A percentile compares a stretch with the other conserved stretches of the same genome.
Conservation (phyloP, 768 basidiomycete species). For the Hebeloma cylindrosporum region DNA sequence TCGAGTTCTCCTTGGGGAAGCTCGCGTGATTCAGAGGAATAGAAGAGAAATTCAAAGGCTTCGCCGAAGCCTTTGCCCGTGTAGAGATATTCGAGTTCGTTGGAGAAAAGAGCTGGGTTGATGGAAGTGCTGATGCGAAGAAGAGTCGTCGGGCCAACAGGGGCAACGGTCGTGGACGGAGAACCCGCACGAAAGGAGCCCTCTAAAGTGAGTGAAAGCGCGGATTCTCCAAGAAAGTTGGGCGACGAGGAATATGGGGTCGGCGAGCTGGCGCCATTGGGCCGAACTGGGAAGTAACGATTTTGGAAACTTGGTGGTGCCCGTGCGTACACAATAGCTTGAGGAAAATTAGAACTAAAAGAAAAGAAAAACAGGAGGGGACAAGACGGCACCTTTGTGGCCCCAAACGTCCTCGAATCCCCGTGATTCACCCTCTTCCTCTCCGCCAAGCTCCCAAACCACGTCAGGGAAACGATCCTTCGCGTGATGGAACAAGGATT, state of each 20-base stretch:
- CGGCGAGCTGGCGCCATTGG: conserved; percentile 11
- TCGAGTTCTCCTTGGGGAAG: conserved; percentile 29
- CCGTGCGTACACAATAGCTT: conserved; percentile 93
- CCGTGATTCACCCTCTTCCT: conserved; percentile 48
- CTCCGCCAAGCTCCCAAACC: conserved; percentile 74
- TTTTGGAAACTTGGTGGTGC: conserved; percentile 91
- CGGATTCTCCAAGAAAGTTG: conserved; percentile 57
- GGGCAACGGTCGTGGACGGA: too few species aligned
- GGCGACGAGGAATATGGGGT: conserved; percentile 13
- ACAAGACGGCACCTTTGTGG: conserved; percentile 75
- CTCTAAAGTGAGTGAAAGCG: conserved; percentile 54
- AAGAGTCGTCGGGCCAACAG: conserved; percentile 40
- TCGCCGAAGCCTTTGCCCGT: conserved; percentile 88
- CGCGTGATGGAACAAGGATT: conserved; percentile 74
- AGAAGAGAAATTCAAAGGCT: conserved; percentile 86
- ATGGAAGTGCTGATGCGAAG: conserved; percentile 67
- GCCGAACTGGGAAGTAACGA: conserved; percentile 74
- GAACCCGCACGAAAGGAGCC: too few species aligned
- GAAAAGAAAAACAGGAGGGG: neutral
- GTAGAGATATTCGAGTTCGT: conserved; percentile 93
- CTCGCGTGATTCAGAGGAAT: conserved; percentile 55
- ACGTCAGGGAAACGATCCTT: conserved; percentile 96
- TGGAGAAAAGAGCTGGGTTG: conserved; percentile 80
- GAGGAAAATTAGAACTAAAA: neutral
- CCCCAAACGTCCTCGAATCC: conserved; percentile 76